These are phyloP conservation scores for Botrytis porri DNA, from an alignment of 2,329 filamentous ascomycete genomes.

Conservation along the genomic window DNA sequence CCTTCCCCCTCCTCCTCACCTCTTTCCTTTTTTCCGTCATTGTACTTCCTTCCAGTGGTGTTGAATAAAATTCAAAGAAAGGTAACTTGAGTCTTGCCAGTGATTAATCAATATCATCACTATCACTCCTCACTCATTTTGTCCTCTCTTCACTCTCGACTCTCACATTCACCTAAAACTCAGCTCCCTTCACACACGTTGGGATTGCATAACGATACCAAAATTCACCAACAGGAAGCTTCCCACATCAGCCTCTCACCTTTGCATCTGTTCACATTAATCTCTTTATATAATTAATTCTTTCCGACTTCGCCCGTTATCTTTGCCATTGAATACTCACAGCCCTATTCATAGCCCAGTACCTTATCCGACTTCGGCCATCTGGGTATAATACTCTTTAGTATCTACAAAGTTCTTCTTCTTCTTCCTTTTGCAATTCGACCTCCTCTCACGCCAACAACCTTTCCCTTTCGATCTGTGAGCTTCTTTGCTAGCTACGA, in stretches of 20 bases:
- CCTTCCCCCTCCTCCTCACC: neutral
- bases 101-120: neutral
- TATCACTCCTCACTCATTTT: neutral
- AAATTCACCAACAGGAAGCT: neutral
- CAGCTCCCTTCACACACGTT: neutral
- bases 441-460: neutral
- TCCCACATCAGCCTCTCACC: neutral
- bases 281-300: conserved; percentile 6
- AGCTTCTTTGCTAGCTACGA: neutral
- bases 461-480: conserved; percentile 4
- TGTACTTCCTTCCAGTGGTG: neutral
- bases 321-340: neutral
- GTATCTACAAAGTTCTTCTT: neutral
- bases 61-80: neutral
- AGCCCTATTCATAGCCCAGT: neutral
- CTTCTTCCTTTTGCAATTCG: neutral
- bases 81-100: neutral
- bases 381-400: neutral
- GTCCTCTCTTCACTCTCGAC: neutral
- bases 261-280: neutral
- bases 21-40: neutral
- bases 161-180: neutral
- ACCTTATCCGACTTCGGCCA: neutral
- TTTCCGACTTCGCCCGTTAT: neutral
- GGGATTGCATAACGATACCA: neutral